A percentile compares a stretch with the other conserved stretches of the same genome.
These are phyloP conservation scores for Pseudonectria foliicola DNA, from an alignment of 2,329 filamentous ascomycete genomes.

Conservation along the genomic window DNA sequence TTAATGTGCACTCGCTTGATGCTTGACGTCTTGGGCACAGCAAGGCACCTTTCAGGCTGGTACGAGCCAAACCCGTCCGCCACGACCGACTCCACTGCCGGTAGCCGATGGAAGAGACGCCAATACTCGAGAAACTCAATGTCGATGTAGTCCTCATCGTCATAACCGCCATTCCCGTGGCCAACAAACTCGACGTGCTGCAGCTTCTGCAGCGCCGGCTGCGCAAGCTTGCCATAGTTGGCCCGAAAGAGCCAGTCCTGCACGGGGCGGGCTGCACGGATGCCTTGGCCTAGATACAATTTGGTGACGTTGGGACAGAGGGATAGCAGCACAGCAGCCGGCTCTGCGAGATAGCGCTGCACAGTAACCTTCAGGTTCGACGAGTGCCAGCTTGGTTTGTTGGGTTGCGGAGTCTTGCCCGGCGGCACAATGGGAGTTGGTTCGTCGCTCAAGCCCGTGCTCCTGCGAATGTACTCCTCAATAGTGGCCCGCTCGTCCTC, in stretches of 20 bases:
- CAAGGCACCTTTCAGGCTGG: background rate
- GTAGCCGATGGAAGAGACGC: slow-evolving; percentile 1
- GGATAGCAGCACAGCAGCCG: background rate
- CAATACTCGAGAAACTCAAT: background rate
- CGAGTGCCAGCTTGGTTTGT: background rate
- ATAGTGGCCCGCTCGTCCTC: background rate
- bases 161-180: background rate
- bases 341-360: background rate
- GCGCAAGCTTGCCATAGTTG: slow-evolving; percentile 1
- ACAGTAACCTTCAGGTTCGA: background rate
- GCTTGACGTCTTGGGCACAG: background rate
- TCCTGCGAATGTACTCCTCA: background rate
- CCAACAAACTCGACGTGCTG: slow-evolving; percentile 1
- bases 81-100: slow-evolving; percentile 2
- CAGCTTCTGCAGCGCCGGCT: slow-evolving; percentile 2
- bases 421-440: background rate
- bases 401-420: background rate
- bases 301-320: slow-evolving; percentile 1
- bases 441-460: slow-evolving; percentile 1
- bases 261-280: background rate
- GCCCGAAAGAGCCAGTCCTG: background rate
- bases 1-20: background rate
- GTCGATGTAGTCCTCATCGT: background rate
- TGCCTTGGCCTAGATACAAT: background rate
- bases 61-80: background rate